These are phyloP conservation scores for Carnegiea gigantea DNA, from an alignment of 179 eudicot genomes.

Conservation along the genomic window DNA sequence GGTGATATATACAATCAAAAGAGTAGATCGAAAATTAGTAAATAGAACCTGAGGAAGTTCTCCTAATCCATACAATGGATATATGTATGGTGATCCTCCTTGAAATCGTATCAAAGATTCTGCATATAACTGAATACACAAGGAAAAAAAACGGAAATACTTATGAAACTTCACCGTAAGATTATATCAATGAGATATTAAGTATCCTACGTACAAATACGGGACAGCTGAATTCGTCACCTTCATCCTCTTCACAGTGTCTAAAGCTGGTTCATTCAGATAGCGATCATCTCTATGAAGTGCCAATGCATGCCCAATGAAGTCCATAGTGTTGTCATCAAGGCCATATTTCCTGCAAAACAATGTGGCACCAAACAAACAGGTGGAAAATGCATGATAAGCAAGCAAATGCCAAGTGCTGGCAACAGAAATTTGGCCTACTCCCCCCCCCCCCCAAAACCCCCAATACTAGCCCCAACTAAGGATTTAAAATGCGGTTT, in stretches of 20 bases:
- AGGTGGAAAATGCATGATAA: neutral
- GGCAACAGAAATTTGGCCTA: too few species aligned
- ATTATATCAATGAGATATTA: neutral
- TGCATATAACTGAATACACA: constrained; percentile 56
- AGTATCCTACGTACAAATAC: neutral
- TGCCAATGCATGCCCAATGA: constrained; percentile 82
- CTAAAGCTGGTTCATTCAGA: constrained; percentile 69
- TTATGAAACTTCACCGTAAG: neutral
- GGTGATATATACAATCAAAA: neutral
- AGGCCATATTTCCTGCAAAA: constrained; percentile 68
- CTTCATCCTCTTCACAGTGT: constrained; percentile 82
- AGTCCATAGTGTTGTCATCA: constrained; percentile 74
- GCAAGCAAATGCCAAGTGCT: neutral
- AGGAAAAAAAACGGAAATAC: neutral
- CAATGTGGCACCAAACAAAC: neutral
- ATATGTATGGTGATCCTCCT: constrained; percentile 87
- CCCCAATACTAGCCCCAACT: too few species aligned
- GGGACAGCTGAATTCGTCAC: constrained; percentile 22
- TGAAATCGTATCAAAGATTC: constrained; percentile 76
- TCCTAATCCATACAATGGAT: constrained; percentile 77
- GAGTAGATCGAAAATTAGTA: constrained; percentile 7
- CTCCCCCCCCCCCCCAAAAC: too few species aligned
- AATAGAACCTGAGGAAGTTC: constrained; percentile 75
- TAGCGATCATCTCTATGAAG: constrained; percentile 78
- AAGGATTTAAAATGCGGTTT: too few species aligned